Percentiles rank a stretch among this genome's conserved stretches.
These are phyloP conservation scores for Penicillium sp. DNA, from an alignment of 2,329 filamentous ascomycete species.

Conservation along the genomic window DNA sequence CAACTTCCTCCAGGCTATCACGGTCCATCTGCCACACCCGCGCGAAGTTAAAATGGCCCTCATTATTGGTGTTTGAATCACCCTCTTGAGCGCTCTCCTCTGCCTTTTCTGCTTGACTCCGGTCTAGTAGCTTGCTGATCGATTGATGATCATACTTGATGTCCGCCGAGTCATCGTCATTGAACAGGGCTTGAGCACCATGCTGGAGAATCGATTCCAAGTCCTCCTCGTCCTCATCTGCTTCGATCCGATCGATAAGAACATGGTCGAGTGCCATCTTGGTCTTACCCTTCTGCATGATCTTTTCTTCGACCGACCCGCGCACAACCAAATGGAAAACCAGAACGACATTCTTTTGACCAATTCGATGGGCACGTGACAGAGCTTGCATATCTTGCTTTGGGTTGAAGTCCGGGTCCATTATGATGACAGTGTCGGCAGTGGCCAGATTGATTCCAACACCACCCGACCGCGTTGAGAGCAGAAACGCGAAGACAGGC, in stretches of 20 bases:
- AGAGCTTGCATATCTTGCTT: slow-evolving; percentile 97
- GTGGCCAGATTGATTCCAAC: slow-evolving; percentile 97
- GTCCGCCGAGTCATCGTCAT: slow-evolving; percentile 67
- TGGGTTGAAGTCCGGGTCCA: slow-evolving; percentile 96
- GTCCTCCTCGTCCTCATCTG: slow-evolving; percentile 78
- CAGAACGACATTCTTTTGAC: slow-evolving; percentile 92
- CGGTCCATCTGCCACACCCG: slow-evolving; percentile 89
- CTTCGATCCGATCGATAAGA: slow-evolving; percentile 87
- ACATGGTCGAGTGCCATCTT: slow-evolving; percentile 97
- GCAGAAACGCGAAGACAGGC: slow-evolving; percentile 80
- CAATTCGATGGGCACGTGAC: slow-evolving; percentile 91
- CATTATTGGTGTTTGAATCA: slow-evolving; percentile 49
- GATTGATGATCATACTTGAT: slow-evolving; percentile 80
- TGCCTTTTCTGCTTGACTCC: slow-evolving; percentile 76
- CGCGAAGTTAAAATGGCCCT: slow-evolving; percentile 85
- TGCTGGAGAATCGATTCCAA: slow-evolving; percentile 85
- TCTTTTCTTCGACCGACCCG: slow-evolving; percentile 87
- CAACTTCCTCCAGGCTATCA: slow-evolving; percentile 62
- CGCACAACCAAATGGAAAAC: slow-evolving; percentile 95
- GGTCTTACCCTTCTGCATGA: slow-evolving; percentile 91
- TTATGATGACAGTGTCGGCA: slow-evolving; percentile 95
- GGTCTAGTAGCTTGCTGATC: slow-evolving; percentile 88
- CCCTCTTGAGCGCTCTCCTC: slow-evolving; percentile 54
- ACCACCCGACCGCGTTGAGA: slow-evolving; percentile 92
- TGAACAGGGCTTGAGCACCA: slow-evolving; percentile 84